Base-by-base conservation (phyloP, 257 asterid species). In the Solanum microdontum region DNA sequence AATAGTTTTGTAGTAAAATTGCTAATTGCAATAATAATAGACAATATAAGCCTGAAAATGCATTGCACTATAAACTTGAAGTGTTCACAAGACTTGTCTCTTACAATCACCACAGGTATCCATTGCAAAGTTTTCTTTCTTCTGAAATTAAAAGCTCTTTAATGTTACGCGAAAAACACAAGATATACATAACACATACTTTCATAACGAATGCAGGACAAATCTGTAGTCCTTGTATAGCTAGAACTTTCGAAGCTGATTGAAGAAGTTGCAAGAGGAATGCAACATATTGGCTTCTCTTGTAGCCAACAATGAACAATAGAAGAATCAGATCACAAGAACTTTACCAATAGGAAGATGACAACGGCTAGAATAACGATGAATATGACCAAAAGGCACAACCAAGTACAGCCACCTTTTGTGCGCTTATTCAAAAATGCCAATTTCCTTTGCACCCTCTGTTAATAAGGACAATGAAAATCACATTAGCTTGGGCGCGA, bases 351-450 rank as follows among this genome's bases (percentile, higher is more conserved):
- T 11, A 82, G 55, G 64, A 87, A 70, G 73, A 68, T 55, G 76
- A 26, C 64, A 24, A 82, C 87, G 2, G 64, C 58, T 13, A 87
- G 75, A 39, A 82, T 69, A 39, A 87, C 87, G 36, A 88, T 88
- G 69, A 83, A 69, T 40, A 88, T 37, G 48, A 88, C 87, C 62
- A 88, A 64, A 15, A 88, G 87, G 84, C 87, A 83, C 84, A 88
- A 72, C 82, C 86, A 83, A 55, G 84, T 69, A 60, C 87, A 88
- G 30, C 87, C 89, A 10, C 87, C 89, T 73, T 88, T 88, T 23
- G 87, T 88, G 72, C 87, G 84, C 32, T 73, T 83, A 84, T 88
- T 88, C 84, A 88, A 58, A 23, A 88, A 83, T 11, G 89, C 87
- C 37, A 88, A 84, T 34, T 9, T 83, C 36, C 84, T 51, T 84